phyloP scores from a whole-genome alignment of 1,284 basidiomycete species.

The Rhodotorula glutinis region DNA sequence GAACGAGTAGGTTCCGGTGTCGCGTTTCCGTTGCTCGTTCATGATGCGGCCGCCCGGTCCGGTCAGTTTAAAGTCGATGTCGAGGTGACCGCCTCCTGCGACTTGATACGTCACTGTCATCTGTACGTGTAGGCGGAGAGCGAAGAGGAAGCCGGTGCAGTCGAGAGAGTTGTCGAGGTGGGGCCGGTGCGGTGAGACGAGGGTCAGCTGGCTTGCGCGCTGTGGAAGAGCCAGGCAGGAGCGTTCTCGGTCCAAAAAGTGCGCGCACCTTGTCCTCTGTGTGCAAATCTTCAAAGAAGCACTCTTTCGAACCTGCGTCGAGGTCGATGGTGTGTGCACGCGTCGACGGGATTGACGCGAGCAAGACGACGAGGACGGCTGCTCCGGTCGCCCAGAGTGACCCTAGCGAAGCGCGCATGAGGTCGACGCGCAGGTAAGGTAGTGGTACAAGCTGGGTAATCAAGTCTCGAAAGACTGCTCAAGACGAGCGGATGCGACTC shows the following conservation, averaged over 20 bases:
- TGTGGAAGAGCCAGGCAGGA: too few species aligned
- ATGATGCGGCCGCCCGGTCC: slow-evolving; percentile 69
- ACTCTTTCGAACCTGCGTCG: slow-evolving; percentile 65
- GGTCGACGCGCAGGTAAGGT: too few species aligned
- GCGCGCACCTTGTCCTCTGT: slow-evolving; percentile 85
- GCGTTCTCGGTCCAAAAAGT: too few species aligned
- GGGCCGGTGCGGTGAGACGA: too few species aligned
- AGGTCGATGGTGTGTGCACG: slow-evolving; percentile 40
- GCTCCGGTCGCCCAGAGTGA: not conserved
- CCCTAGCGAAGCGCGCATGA: slow-evolving; percentile 1
- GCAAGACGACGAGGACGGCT: not conserved
- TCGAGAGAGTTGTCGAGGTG: too few species aligned
- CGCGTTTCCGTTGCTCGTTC: slow-evolving; percentile 75
- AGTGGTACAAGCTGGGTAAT: too few species aligned
- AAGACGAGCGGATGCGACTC: not conserved
- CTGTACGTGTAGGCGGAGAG: slow-evolving; percentile 51
- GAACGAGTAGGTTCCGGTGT: slow-evolving; percentile 84
- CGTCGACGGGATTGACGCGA: not conserved
- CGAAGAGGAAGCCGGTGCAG: not conserved
- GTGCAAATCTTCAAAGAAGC: slow-evolving; percentile 97
- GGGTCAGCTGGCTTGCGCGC: too few species aligned
- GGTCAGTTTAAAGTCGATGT: slow-evolving; percentile 89
- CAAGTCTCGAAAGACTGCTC: too few species aligned
- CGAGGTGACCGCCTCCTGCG: slow-evolving; percentile 89
- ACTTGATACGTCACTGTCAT: slow-evolving; percentile 99